Conservation (phyloP, 2,329 filamentous ascomycete genomes). For the Hypoxylon sp. region DNA sequence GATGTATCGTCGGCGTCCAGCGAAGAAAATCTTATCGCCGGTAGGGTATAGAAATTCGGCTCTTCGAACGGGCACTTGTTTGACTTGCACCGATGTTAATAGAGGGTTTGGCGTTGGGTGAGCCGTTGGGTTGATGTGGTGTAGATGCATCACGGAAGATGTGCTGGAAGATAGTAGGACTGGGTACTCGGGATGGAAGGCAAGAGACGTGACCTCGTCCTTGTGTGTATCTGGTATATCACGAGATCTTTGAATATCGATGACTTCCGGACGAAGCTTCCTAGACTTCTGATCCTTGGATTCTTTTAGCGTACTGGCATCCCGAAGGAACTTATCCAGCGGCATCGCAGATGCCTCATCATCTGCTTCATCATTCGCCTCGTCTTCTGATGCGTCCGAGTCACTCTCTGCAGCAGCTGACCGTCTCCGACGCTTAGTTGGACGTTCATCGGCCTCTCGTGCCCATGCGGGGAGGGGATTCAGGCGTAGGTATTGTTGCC, state of each 20-base stretch:
- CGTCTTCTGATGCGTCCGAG: conserved; percentile 50
- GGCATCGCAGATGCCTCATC: conserved; percentile 78
- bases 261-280: conserved; percentile 85
- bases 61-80: conserved; percentile 84
- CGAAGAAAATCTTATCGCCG: conserved; percentile 87
- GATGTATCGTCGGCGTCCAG: conserved; percentile 90
- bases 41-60: conserved; percentile 82
- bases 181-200: conserved; percentile 90
- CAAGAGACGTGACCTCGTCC: conserved; percentile 84
- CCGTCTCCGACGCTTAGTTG: conserved; percentile 65
- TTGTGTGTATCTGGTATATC: conserved; percentile 86
- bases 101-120: conserved; percentile 87
- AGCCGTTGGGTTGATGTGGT: conserved; percentile 85
- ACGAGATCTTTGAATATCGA: conserved; percentile 91
- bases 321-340: conserved; percentile 83
- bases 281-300: conserved; percentile 70
- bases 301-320: conserved; percentile 76
- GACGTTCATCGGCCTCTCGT: conserved; percentile 64
- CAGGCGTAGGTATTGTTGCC: conserved; percentile 79
- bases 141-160: conserved; percentile 87
- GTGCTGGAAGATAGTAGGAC: conserved; percentile 91
- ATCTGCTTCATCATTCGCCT: conserved; percentile 55
- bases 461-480: conserved; percentile 75
- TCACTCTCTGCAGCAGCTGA: conserved; percentile 65
- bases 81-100: conserved; percentile 90